These are phyloP conservation scores for Suillus lakei DNA, from an alignment of 768 basidiomycete genomes.

Conservation along the genomic window DNA sequence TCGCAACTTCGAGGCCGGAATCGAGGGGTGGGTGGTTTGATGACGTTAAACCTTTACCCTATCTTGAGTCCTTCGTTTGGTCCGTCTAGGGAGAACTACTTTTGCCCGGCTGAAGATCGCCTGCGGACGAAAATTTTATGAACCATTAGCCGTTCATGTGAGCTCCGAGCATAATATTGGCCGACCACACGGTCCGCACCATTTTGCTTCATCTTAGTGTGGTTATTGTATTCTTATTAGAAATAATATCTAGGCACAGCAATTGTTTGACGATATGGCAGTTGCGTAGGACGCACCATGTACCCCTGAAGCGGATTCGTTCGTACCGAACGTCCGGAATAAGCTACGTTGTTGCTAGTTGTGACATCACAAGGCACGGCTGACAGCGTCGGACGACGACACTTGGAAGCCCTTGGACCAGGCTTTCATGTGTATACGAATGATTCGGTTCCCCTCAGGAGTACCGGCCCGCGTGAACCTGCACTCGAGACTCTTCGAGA, in stretches of 20 bases:
- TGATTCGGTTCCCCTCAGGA: constrained; percentile 1
- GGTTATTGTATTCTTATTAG: background rate
- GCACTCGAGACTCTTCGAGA: background rate
- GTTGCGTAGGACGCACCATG: background rate
- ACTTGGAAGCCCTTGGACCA: background rate
- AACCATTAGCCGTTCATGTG: constrained; percentile 1
- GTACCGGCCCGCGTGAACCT: background rate
- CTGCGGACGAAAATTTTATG: background rate
- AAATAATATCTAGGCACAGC: background rate
- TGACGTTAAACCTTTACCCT: constrained; percentile 1
- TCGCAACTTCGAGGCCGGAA: background rate
- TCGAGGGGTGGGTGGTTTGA: background rate
- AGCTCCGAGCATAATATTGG: background rate
- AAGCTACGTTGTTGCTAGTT: background rate
- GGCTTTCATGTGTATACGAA: background rate
- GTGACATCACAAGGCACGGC: constrained; percentile 3
- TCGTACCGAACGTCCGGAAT: constrained; percentile 7
- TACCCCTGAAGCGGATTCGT: background rate
- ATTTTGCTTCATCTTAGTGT: background rate
- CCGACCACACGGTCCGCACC: background rate
- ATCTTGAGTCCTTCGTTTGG: background rate
- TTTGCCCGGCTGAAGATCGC: background rate
- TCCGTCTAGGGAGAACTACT: constrained; percentile 1
- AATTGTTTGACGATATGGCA: background rate
- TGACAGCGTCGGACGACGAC: background rate